Percentiles rank a stretch among this genome's conserved stretches.
Conservation (phyloP, 106 monocot genomes). For the Alisma plantagoaquatica region DNA sequence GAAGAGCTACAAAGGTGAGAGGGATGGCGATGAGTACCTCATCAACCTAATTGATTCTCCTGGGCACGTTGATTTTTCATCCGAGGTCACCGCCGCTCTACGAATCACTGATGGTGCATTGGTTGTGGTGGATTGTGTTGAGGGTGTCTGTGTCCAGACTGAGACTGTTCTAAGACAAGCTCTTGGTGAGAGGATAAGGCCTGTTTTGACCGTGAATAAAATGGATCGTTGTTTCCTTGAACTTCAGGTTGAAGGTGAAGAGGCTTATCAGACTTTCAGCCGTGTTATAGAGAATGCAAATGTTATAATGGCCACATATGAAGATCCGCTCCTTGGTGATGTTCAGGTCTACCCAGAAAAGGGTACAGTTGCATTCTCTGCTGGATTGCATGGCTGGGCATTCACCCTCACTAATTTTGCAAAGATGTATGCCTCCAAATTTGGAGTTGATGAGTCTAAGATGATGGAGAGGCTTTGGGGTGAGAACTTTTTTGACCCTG, state of each 20-base stretch:
- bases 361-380: slow-evolving; percentile 51
- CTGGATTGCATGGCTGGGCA: slow-evolving; percentile 43
- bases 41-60: slow-evolving; percentile 51
- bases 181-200: slow-evolving; percentile 42
- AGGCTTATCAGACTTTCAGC: slow-evolving; percentile 37
- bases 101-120: slow-evolving; percentile 46
- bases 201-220: slow-evolving; percentile 38
- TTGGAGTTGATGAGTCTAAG: slow-evolving; percentile 39
- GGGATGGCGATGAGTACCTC: slow-evolving; percentile 34
- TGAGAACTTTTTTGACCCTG: slow-evolving; percentile 41
- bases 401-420: slow-evolving; percentile 40
- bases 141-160: slow-evolving; percentile 47
- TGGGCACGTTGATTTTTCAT: slow-evolving; percentile 45
- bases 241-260: slow-evolving; percentile 46
- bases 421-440: slow-evolving; percentile 40
- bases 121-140: slow-evolving; percentile 41
- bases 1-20: slow-evolving; percentile 34
- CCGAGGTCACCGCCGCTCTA: slow-evolving; percentile 41
- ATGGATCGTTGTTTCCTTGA: slow-evolving; percentile 45
- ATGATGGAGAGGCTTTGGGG: slow-evolving; percentile 55
- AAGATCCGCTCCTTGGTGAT: slow-evolving; percentile 43
- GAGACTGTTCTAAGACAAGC: slow-evolving; percentile 41
- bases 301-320: slow-evolving; percentile 51
- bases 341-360: slow-evolving; percentile 48
- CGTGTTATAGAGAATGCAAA: slow-evolving; percentile 51